Evolutionary conservation across 768 basidiomycete species (phyloP), one percentile per base, ranked within the genome.

Genomic region (Strobilomyces dryophilus): DNA sequence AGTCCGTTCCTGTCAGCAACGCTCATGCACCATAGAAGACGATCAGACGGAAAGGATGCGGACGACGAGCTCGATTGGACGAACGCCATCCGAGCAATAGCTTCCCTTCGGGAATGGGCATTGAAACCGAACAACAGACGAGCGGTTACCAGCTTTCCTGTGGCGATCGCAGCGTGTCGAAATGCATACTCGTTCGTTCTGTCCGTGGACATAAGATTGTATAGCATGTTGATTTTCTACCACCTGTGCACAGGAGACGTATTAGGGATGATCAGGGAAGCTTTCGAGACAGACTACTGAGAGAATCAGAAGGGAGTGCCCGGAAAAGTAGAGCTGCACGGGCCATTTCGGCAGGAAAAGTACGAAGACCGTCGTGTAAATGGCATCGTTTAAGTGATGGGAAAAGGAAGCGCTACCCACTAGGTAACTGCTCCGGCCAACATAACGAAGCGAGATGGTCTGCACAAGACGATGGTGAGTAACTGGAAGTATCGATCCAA

Each of bases 291-390:
- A 17, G n/a, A 6, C 12, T 4, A 20, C 32, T 24, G 17, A 52
- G 60, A 60, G 55, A 51, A 72, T 86, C 85, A 87, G 85, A n/a
- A 58, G 72, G 81, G 85, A 79, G 70, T 86, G 85, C 84, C 88
- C 85, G 83, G 80, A 70, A 48, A 50, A 37, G 18, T 67, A 87
- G 85, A 89, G 87, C 86, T 89, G 82, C 85, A 82, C 57, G 85
- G 87, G 85, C 85, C 81, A 66, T 87, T 89, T 89, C 86, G 87
- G 84, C 85, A 88, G 69, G 54, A 57, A 34, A 73, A 53, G 56
- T 89, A 87, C 87, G 87, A 87, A 89, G 87, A 88, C 87, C 87
- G 18, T 59, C 57, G 50, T 57, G 57, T 36, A 59, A 35, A 58
- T 39, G 29, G 26, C 45, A 57, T 47, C 45, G 29, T 45, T 20